Conservation (phyloP, 2,329 filamentous ascomycete species). For the Aspergillus fijiensis region DNA sequence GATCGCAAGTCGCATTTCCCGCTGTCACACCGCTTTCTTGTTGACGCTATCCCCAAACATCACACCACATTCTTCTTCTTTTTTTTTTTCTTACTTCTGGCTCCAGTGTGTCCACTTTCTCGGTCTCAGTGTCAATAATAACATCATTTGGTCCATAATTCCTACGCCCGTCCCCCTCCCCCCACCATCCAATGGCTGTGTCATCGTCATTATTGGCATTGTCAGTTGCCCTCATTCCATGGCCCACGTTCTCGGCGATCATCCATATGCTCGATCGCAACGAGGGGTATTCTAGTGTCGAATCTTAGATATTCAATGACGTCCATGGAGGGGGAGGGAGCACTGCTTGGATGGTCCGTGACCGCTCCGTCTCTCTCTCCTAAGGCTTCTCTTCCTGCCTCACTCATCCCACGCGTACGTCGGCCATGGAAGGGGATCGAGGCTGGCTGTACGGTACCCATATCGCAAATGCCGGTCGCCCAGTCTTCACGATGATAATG, state of each 20-base stretch:
- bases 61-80: slow-evolving; percentile 21
- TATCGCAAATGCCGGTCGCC: background rate
- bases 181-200: background rate
- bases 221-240: background rate
- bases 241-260: slow-evolving; percentile 17
- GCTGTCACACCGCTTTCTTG: slow-evolving; percentile 28
- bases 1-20: slow-evolving; percentile 7
- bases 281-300: slow-evolving; percentile 1
- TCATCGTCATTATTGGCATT: background rate
- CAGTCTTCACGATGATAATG: background rate
- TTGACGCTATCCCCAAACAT: slow-evolving; percentile 19
- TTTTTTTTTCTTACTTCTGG: background rate
- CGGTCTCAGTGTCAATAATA: slow-evolving; percentile 6
- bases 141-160: slow-evolving; percentile 12
- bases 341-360: background rate
- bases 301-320: slow-evolving; percentile 8
- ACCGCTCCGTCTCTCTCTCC: background rate
- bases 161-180: background rate
- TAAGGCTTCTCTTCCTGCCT: background rate
- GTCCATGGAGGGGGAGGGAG: background rate
- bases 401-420: background rate
- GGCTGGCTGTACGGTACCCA: background rate
- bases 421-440: background rate
- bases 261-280: slow-evolving; percentile 9
- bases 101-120: slow-evolving; percentile 11